Evolutionary conservation across 2,329 filamentous ascomycete species (phyloP).

Genomic region (Epichloe baconii): DNA sequence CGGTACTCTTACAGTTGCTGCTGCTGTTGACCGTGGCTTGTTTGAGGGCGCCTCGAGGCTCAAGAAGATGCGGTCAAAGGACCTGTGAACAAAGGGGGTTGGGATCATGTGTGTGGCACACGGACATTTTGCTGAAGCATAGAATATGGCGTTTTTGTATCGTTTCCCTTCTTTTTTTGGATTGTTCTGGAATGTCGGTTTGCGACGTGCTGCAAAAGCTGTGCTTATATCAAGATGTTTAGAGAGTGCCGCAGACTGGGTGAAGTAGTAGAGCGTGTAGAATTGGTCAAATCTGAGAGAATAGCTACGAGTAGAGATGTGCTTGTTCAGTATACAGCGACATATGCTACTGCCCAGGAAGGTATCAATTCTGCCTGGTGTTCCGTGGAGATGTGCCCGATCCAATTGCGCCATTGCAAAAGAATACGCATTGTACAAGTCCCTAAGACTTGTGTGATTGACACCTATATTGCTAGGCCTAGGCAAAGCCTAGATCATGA

Average conservation of each 20-base stretch:
- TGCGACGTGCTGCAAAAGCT: not conserved
- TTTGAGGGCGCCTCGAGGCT: constrained; percentile 79
- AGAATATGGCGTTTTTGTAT: constrained; percentile 1
- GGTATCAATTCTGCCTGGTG: no score
- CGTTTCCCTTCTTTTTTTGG: not conserved
- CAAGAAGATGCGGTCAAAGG: constrained; percentile 70
- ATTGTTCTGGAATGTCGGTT: not conserved
- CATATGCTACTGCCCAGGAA: no score
- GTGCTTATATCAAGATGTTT: not conserved
- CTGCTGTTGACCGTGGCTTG: constrained; percentile 77
- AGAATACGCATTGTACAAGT: no score
- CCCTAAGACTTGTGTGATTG: no score
- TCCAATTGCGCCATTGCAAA: no score
- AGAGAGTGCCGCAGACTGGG: not conserved
- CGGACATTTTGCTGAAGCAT: not conserved
- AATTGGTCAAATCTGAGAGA: not conserved
- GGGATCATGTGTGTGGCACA: not conserved
- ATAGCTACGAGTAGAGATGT: not conserved
- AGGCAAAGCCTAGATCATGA: no score
- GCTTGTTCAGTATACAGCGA: not conserved
- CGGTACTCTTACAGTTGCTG: constrained; percentile 88
- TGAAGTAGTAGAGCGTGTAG: not conserved
- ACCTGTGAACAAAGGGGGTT: constrained; percentile 26
- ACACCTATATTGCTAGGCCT: no score
- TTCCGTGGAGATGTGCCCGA: no score